These are phyloP conservation scores for Pichia kluyveri DNA, from an alignment of 805 yeast genomes.

Conservation along the genomic window DNA sequence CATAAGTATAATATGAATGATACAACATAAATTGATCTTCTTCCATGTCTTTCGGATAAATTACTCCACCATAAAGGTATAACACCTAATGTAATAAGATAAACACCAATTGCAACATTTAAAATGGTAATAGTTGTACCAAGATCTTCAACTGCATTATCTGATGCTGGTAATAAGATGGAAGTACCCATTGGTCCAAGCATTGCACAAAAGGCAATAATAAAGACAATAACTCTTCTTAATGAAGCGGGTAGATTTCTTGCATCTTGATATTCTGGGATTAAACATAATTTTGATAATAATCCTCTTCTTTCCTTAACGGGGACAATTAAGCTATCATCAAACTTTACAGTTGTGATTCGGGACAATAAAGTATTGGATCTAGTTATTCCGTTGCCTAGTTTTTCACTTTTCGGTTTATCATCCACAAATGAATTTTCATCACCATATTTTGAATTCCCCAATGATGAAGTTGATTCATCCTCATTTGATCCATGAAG, in stretches of 20 bases:
- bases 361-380: slow-evolving; percentile 8
- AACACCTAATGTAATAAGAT: slow-evolving; percentile 62
- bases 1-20: slow-evolving; percentile 56
- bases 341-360: slow-evolving; percentile 18
- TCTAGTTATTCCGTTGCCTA: not conserved
- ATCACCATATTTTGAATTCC: not conserved
- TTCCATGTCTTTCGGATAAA: slow-evolving; percentile 64
- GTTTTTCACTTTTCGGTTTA: not conserved
- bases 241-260: slow-evolving; percentile 43
- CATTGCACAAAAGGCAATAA: slow-evolving; percentile 66
- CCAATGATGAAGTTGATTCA: not conserved
- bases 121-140: slow-evolving; percentile 52
- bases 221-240: slow-evolving; percentile 48
- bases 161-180: slow-evolving; percentile 70
- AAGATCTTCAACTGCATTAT: slow-evolving; percentile 44
- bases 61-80: slow-evolving; percentile 89
- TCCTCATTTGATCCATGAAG: not conserved
- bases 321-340: slow-evolving; percentile 26
- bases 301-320: slow-evolving; percentile 48
- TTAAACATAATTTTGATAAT: slow-evolving; percentile 37
- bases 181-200: slow-evolving; percentile 90
- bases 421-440: not conserved
- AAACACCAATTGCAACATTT: slow-evolving; percentile 74
- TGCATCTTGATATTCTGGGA: slow-evolving; percentile 71
- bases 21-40: slow-evolving; percentile 62